Conservation (phyloP, 2,329 filamentous ascomycete genomes). For the Claviceps lovelessii region DNA sequence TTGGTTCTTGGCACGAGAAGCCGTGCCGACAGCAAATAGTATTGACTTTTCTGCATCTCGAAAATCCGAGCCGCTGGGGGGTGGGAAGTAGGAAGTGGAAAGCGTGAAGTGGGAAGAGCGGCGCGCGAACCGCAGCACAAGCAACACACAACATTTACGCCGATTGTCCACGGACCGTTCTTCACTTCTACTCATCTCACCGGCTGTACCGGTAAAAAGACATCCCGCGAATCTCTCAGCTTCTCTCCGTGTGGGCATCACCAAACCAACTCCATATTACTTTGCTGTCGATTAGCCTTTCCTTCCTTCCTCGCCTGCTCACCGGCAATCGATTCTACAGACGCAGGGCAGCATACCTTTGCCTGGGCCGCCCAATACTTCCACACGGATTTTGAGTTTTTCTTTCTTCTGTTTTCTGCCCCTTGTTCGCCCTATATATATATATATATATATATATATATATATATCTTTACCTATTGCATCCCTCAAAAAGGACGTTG, state of each 20-base stretch:
- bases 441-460: no score
- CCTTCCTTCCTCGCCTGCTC: neutral
- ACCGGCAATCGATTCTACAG: neutral
- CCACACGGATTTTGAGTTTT: no score
- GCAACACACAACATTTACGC: constrained; percentile 1
- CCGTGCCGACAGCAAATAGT: neutral
- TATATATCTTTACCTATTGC: no score
- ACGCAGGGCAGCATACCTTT: neutral
- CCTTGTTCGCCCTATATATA: neutral
- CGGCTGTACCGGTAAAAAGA: neutral
- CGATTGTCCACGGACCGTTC: neutral
- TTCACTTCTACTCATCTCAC: neutral
- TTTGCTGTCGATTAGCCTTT: neutral
- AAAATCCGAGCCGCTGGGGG: neutral
- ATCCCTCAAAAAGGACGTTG: neutral
- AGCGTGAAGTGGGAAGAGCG: no score
- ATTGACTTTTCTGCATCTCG: neutral
- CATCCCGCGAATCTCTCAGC: neutral
- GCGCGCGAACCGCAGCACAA: neutral
- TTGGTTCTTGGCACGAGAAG: neutral
- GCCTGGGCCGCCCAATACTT: neutral
- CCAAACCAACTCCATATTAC: neutral
- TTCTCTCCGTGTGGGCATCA: neutral
- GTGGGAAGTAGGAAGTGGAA: no score
- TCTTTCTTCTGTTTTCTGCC: neutral